phyloP scores from a whole-genome alignment of 202 grass and related monocot genomes.

The Bolboschoenoplectus hybrid region DNA sequence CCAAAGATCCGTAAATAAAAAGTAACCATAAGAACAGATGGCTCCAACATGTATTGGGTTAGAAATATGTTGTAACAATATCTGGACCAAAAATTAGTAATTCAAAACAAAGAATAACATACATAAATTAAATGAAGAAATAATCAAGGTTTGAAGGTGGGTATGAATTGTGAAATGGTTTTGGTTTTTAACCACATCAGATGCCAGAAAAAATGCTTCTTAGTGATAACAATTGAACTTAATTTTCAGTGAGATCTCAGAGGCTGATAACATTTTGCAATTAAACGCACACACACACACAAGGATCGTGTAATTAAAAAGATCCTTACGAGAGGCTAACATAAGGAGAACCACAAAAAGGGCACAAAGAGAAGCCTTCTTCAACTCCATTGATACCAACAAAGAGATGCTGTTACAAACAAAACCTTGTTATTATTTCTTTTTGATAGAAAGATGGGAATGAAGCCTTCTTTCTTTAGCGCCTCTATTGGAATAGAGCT shows the following conservation, averaged over 20 bases:
- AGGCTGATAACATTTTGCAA: not conserved
- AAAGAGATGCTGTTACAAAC: not conserved
- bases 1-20: not conserved
- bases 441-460: no score
- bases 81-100: not conserved
- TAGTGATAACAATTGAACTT: not conserved
- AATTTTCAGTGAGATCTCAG: not conserved
- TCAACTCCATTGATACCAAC: conserved; percentile 32
- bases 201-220: not conserved
- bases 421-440: no score
- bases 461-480: not conserved
- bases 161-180: not conserved
- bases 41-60: not conserved
- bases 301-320: not conserved
- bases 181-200: not conserved
- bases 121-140: not conserved
- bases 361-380: conserved; percentile 36
- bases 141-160: not conserved
- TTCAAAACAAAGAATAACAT: not conserved
- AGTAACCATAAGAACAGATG: not conserved
- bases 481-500: not conserved
- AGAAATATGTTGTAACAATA: not conserved
- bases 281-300: not conserved
- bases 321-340: conserved; percentile 42
- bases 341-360: conserved; percentile 39